Evolutionary conservation across 352 stramenopile genomes (phyloP).

Genomic region (Nothophytophthora sp.): DNA sequence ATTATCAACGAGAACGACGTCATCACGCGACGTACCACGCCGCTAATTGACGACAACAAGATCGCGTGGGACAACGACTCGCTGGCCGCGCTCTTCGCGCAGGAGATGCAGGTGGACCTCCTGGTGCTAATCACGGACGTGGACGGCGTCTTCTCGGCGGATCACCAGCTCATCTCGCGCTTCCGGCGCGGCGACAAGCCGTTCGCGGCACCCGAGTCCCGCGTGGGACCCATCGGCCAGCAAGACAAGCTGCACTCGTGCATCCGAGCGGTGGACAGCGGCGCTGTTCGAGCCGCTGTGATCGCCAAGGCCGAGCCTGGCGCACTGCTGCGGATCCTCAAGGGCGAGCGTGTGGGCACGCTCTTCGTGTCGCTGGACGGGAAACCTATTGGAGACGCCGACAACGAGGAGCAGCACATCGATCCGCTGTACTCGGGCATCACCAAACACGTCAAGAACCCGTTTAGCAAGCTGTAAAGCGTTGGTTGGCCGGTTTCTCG

Average conservation of each 20-base stretch:
- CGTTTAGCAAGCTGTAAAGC: constrained; percentile 41
- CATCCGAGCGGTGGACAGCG: constrained; percentile 77
- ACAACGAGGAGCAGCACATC: constrained; percentile 51
- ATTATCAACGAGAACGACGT: constrained; percentile 90
- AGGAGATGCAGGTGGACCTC: constrained; percentile 70
- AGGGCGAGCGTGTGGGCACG: constrained; percentile 70
- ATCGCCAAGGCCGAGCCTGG: constrained; percentile 68
- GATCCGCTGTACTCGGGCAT: constrained; percentile 76
- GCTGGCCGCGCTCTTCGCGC: constrained; percentile 73
- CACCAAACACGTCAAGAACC: constrained; percentile 21
- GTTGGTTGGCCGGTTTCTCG: no score
- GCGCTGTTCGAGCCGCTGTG: constrained; percentile 55
- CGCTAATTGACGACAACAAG: constrained; percentile 56
- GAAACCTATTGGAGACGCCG: constrained; percentile 41
- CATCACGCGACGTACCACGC: constrained; percentile 66
- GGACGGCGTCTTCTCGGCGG: constrained; percentile 52
- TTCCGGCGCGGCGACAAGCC: constrained; percentile 54
- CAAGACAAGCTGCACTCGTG: constrained; percentile 83
- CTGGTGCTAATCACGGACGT: constrained; percentile 83
- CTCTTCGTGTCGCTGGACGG: constrained; percentile 54
- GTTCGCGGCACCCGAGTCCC: constrained; percentile 47
- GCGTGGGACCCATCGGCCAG: constrained; percentile 64
- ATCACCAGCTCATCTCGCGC: constrained; percentile 39
- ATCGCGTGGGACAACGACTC: constrained; percentile 89
- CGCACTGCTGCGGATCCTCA: constrained; percentile 60